These are phyloP conservation scores for Cordyceps tenuipes DNA, from an alignment of 2,329 filamentous ascomycete genomes.

Conservation along the genomic window DNA sequence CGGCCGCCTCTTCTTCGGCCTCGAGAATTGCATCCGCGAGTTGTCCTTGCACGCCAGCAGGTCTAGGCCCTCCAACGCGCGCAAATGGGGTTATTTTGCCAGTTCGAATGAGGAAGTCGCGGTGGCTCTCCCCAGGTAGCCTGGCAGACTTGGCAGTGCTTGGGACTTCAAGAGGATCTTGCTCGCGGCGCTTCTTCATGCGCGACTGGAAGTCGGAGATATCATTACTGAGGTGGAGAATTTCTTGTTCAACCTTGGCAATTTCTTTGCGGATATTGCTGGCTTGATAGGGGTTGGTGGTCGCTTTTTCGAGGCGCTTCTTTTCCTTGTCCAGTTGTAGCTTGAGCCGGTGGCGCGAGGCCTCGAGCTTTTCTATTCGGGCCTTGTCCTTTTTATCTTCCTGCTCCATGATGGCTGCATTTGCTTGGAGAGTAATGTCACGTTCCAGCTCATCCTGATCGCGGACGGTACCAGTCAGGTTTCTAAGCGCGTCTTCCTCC, in stretches of 20 bases:
- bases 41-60: conserved; percentile 55
- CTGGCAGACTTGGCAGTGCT: conserved; percentile 45
- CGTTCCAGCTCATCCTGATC: conserved; percentile 87
- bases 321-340: conserved; percentile 52
- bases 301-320: conserved; percentile 36
- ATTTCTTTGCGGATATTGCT: conserved; percentile 58
- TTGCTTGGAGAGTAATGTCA: conserved; percentile 64
- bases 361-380: conserved; percentile 50
- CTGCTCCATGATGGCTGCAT: conserved; percentile 48
- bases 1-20: conserved; percentile 63
- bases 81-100: conserved; percentile 97
- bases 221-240: conserved; percentile 60
- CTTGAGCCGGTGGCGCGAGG: conserved; percentile 50
- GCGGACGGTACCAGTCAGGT: conserved; percentile 60
- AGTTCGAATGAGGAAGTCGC: conserved; percentile 87
- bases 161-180: conserved; percentile 35
- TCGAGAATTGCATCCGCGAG: conserved; percentile 72
- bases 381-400: conserved; percentile 57
- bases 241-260: conserved; percentile 54
- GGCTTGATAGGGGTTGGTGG: conserved; percentile 41
- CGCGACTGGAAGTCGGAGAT: conserved; percentile 72
- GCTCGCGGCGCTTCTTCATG: conserved; percentile 64
- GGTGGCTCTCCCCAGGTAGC: conserved; percentile 70
- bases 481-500: conserved; percentile 52
- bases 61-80: conserved; percentile 58